Conservation (phyloP, 1,139 yeast genomes). For the Scheffersomyces stambukii region DNA sequence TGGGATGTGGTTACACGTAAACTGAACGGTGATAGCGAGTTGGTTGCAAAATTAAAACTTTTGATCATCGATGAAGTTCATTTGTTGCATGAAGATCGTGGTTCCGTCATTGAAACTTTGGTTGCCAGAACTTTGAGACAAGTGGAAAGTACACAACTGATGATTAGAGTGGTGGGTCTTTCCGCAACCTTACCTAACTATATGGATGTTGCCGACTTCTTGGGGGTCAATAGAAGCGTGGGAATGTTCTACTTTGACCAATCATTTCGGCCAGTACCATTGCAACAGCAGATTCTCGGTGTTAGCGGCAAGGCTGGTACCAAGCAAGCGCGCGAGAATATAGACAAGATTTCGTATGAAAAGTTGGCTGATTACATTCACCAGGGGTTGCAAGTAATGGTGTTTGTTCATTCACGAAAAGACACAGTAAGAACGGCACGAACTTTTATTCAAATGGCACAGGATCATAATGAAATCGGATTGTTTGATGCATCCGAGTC, state of each 20-base stretch:
- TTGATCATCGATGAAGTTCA: conserved; percentile 95
- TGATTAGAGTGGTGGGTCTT: conserved; percentile 94
- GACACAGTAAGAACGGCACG: conserved; percentile 86
- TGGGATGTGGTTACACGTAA: conserved; percentile 99
- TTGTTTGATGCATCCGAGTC: conserved; percentile 61
- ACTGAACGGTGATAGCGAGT: conserved; percentile 77
- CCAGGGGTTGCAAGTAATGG: conserved; percentile 89
- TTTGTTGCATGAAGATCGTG: conserved; percentile 94
- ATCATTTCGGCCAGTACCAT: conserved; percentile 90
- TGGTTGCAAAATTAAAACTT: conserved; percentile 79
- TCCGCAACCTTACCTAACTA: conserved; percentile 96
- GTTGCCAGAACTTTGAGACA: conserved; percentile 95
- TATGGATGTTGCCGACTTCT: conserved; percentile 90
- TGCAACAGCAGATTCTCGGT: conserved; percentile 84
- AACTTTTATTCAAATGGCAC: conserved; percentile 67
- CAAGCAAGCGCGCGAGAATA: conserved; percentile 67
- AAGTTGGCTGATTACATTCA: conserved; percentile 64
- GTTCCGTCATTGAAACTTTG: conserved; percentile 92
- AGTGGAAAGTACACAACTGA: conserved; percentile 88
- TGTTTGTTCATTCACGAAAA: conserved; percentile 91
- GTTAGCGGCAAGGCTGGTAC: conserved; percentile 76
- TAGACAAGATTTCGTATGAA: conserved; percentile 75
- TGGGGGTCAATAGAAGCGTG: conserved; percentile 82
- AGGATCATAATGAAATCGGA: conserved; percentile 49
- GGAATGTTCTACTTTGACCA: conserved; percentile 95